These are phyloP conservation scores for Fusarium camptoceras DNA, from an alignment of 2,329 filamentous ascomycete species.

Conservation along the genomic window DNA sequence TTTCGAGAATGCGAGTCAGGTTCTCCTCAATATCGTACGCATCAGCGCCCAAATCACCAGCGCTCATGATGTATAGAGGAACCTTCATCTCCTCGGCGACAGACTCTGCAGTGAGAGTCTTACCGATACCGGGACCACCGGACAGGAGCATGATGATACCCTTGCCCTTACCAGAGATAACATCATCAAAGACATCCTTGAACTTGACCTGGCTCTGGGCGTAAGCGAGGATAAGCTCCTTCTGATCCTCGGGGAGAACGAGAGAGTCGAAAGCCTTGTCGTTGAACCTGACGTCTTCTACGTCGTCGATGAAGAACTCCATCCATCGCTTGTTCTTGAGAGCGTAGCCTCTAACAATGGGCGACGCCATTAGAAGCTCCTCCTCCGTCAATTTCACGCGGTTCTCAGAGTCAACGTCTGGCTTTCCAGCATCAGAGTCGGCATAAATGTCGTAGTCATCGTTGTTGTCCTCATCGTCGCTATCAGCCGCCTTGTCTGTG, in stretches of 20 bases:
- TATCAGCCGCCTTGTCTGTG: not conserved
- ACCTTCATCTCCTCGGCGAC: conserved; percentile 62
- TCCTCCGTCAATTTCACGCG: conserved; percentile 52
- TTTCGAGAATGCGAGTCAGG: conserved; percentile 66
- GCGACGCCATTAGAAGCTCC: conserved; percentile 55
- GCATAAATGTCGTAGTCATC: not conserved
- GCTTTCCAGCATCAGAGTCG: not conserved
- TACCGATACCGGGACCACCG: conserved; percentile 62
- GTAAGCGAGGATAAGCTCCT: conserved; percentile 64
- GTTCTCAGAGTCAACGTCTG: not conserved
- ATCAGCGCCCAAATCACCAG: conserved; percentile 78
- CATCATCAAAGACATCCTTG: conserved; percentile 61
- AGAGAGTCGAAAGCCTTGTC: conserved; percentile 61
- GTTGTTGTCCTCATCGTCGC: conserved; percentile 12
- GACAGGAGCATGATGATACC: conserved; percentile 63
- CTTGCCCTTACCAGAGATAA: conserved; percentile 64
- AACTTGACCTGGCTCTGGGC: conserved; percentile 59
- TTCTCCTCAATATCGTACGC: conserved; percentile 73
- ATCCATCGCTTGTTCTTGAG: conserved; percentile 62
- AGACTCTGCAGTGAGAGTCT: conserved; percentile 62
- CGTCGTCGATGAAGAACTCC: conserved; percentile 61
- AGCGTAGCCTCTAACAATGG: conserved; percentile 61
- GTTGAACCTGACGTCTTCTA: conserved; percentile 61
- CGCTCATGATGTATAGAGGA: conserved; percentile 65
- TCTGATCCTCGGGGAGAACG: conserved; percentile 61